These are phyloP conservation scores for Candolleomyces aberdarensis DNA, from an alignment of 768 basidiomycete genomes.

Conservation along the genomic window DNA sequence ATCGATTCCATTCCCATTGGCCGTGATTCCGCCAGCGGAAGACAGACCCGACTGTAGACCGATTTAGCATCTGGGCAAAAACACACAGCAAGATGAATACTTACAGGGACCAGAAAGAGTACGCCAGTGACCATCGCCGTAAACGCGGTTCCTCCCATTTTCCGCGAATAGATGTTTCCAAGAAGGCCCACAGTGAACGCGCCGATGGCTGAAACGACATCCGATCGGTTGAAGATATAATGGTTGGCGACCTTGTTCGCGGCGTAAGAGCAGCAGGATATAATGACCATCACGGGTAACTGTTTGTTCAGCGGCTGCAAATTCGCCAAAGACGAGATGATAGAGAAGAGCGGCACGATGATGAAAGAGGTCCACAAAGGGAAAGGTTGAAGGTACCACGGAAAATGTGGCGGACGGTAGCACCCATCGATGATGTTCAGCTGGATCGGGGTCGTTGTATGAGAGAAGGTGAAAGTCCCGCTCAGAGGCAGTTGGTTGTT, in stretches of 20 bases:
- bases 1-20: constrained; percentile 77
- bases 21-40: constrained; percentile 81
- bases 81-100: constrained; percentile 1
- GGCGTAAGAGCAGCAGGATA: constrained; percentile 76
- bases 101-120: constrained; percentile 80
- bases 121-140: constrained; percentile 91
- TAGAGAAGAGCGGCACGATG: constrained; percentile 74
- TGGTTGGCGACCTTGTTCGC: constrained; percentile 82
- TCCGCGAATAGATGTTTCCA: constrained; percentile 79
- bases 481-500: constrained; percentile 40
- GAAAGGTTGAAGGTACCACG: constrained; percentile 82
- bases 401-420: constrained; percentile 58
- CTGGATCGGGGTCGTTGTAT: constrained; percentile 41
- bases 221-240: constrained; percentile 81
- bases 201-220: constrained; percentile 82
- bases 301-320: constrained; percentile 73
- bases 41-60: constrained; percentile 70
- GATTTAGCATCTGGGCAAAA: neutral
- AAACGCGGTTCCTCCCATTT: constrained; percentile 83
- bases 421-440: constrained; percentile 62
- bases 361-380: constrained; percentile 75
- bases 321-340: constrained; percentile 71
- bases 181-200: constrained; percentile 78
- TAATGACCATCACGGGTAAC: constrained; percentile 78
- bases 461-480: constrained; percentile 68